These are phyloP conservation scores for Polychytrium aggregatum DNA, from an alignment of 192 early-diverging fungal genomes.

Conservation along the genomic window DNA sequence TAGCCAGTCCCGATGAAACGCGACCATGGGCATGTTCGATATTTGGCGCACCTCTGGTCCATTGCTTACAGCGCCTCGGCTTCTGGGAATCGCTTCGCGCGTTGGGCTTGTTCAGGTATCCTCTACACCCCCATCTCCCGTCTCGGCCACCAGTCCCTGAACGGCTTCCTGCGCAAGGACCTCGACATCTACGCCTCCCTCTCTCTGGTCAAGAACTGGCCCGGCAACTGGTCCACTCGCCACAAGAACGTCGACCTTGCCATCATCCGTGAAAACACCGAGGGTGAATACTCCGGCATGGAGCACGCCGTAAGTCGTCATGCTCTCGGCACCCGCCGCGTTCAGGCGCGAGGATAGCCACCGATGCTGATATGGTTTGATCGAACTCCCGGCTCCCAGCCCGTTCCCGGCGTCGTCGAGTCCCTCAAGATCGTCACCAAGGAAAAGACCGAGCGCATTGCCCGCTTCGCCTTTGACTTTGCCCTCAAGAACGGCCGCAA, in stretches of 20 bases:
- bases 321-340: no score
- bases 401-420: conserved; percentile 96
- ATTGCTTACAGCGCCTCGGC: no score
- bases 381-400: no score
- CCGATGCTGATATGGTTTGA: no score
- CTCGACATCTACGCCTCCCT: conserved; percentile 97
- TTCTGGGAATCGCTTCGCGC: conserved; percentile 1
- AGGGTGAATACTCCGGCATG: conserved; percentile 98
- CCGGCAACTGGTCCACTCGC: conserved; percentile 65
- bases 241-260: conserved; percentile 94
- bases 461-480: conserved; percentile 97
- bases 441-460: conserved; percentile 97
- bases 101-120: conserved; percentile 24
- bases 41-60: no score
- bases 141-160: conserved; percentile 87
- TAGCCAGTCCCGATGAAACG: no score
- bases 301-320: conserved; percentile 70
- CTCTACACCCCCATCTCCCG: conserved; percentile 72
- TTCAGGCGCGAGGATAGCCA: no score
- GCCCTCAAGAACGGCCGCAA: conserved; percentile 94
- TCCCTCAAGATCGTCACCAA: conserved; percentile 96
- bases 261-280: conserved; percentile 99
- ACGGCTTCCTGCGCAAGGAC: conserved; percentile 94
- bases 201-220: conserved; percentile 81
- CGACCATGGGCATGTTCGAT: no score